Percentiles rank a stretch among this genome's conserved stretches.
Evolutionary conservation across 129 eudicot genomes (phyloP).

Genomic region (Centrapalus pauciflorus): DNA sequence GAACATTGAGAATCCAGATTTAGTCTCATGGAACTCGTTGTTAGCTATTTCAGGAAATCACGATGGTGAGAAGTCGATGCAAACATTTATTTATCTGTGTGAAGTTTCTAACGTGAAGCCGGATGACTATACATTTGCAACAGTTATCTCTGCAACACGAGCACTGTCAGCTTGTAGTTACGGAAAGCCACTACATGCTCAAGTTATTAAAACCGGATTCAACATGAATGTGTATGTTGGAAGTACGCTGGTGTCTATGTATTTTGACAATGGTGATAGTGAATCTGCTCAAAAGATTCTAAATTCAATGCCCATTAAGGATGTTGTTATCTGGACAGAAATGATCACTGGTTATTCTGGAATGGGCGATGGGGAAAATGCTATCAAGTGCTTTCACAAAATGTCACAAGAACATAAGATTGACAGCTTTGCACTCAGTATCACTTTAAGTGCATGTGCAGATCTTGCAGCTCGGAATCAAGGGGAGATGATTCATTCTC

Average conservation of each 20-base stretch:
- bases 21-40: constrained; percentile 86
- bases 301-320: constrained; percentile 34
- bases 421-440: constrained; percentile 63
- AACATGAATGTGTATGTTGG: constrained; percentile 47
- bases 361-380: constrained; percentile 49
- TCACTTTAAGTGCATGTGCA: constrained; percentile 72
- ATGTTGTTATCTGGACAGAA: constrained; percentile 80
- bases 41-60: constrained; percentile 52
- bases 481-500: constrained; percentile 76
- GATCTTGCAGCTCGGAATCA: constrained; percentile 60
- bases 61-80: constrained; percentile 41
- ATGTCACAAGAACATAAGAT: constrained; percentile 50
- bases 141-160: constrained; percentile 51
- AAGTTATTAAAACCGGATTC: constrained; percentile 43
- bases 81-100: constrained; percentile 35
- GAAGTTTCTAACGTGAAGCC: constrained; percentile 33
- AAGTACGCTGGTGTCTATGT: constrained; percentile 78
- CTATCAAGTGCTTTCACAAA: constrained; percentile 45
- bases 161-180: constrained; percentile 34
- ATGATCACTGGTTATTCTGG: constrained; percentile 75
- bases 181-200: constrained; percentile 78
- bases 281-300: constrained; percentile 54
- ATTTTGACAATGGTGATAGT: constrained; percentile 50
- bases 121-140: constrained; percentile 77
- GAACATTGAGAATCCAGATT: constrained; percentile 57